Percentiles rank a stretch among this genome's conserved stretches.
Evolutionary conservation across 225 moss, liverwort and hornwort genomes (phyloP).

Genomic region (Ulota crispa): DNA sequence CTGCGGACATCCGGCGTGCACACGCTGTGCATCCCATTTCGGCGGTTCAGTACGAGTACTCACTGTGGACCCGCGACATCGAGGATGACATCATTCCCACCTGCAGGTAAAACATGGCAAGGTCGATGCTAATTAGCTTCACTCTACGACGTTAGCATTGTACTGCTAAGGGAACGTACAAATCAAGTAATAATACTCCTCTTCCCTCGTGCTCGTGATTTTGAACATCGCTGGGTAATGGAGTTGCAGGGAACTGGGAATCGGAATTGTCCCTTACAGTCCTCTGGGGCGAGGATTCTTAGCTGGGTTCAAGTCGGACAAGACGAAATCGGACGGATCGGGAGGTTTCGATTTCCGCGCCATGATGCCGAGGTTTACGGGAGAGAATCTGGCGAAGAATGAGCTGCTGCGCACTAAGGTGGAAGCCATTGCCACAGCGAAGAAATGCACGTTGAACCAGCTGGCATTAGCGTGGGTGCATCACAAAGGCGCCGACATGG

Average conservation of each 20-base stretch:
- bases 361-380: conserved; percentile 11
- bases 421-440: conserved; percentile 14
- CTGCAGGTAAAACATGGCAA: conserved; percentile 25
- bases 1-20: conserved; percentile 36
- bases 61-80: conserved; percentile 36
- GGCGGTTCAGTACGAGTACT: conserved; percentile 43
- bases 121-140: background rate
- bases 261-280: conserved; percentile 31
- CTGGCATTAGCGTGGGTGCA: conserved; percentile 42
- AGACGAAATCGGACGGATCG: background rate
- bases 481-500: conserved; percentile 36
- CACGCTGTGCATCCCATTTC: conserved; percentile 53
- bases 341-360: background rate
- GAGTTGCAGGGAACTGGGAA: conserved; percentile 36
- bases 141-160: no score
- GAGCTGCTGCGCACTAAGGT: conserved; percentile 10
- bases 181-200: background rate
- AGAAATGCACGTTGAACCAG: conserved; percentile 37
- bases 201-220: background rate
- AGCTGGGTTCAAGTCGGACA: conserved; percentile 3
- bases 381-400: conserved; percentile 41
- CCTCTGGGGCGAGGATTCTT: conserved; percentile 36
- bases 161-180: background rate
- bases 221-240: background rate
- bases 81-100: conserved; percentile 44